Base-by-base conservation (phyloP, 225 moss, liverwort and hornwort genomes). In the Antitrichia curtipendula region DNA sequence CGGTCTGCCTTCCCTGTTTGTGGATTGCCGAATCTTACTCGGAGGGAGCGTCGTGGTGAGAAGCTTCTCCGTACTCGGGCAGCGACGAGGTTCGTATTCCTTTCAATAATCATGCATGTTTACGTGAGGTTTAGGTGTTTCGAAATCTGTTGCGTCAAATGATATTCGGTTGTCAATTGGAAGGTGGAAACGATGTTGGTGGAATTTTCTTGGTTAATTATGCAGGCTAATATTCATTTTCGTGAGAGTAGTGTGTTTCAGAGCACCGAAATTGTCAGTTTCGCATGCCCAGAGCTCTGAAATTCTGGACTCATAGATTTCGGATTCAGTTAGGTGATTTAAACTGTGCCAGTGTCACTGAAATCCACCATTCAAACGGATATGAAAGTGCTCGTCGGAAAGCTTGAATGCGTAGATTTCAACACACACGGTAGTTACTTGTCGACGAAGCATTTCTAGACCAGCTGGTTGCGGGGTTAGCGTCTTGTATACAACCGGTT, bases 1-100 rank as follows among this genome's bases (percentile, higher is more conserved):
- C 77, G 85, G 59, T 85, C 60, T 87, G 62, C 69, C 23, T 87
- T 86, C 28, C 82, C 83, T 68, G 86, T 31, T 68, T 54, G 82
- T 75, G 88, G 89, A 83, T 75, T 93, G 87, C 87, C 78, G 75
- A 89, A 85, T 82, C 82, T 85, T 41, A 41, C n/a, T 38, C 52
- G 85, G 20, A 68, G 82, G 74, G 88, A 76, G 78, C 59, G 81
- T 38, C 87, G n/a, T 84, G 40, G 74, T 60, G 78, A 38, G 45
- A 78, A 71, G 66, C 88, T 58, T 70, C 84, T 50, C 36, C 61
- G 64, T 41, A 71, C 58, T 74, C 70, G 58, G 50, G 27, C 87
- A n/a, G 83, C 70, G 80, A 89, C 87, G 58, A 92, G 94, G 94
- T 94, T 87, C 52, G 89, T 85, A 47, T 21, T 86, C 58, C 71